Evolutionary conservation across 2,329 filamentous ascomycete genomes (phyloP).

Genomic region (Escovopsis sp.): DNA sequence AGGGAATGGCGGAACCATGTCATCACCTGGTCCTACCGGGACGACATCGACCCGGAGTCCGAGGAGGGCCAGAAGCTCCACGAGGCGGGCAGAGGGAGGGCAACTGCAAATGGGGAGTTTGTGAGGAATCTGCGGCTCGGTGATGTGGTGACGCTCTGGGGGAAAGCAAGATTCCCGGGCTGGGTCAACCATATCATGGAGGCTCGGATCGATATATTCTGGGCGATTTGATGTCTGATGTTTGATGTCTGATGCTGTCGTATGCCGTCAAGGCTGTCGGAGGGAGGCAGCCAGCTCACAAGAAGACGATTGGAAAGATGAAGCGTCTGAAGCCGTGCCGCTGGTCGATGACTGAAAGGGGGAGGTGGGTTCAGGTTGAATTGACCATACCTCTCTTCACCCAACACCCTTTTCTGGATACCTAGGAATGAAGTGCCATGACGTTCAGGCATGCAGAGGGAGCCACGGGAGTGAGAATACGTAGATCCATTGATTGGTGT

Average conservation of each 20-base stretch:
- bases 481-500: too few species aligned
- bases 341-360: too few species aligned
- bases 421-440: too few species aligned
- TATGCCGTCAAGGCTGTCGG: too few species aligned
- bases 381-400: too few species aligned
- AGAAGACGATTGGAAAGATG: too few species aligned
- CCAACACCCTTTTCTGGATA: too few species aligned
- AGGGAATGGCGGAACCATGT: constrained; percentile 23
- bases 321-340: too few species aligned
- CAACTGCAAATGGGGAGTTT: constrained; percentile 38
- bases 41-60: constrained; percentile 31
- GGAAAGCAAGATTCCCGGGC: constrained; percentile 36
- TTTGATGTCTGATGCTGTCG: neutral
- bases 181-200: constrained; percentile 39
- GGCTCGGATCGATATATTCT: constrained; percentile 42
- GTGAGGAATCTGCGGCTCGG: constrained; percentile 41
- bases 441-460: too few species aligned
- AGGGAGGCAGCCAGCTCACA: too few species aligned
- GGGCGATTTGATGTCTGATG: constrained; percentile 30
- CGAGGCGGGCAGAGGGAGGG: constrained; percentile 32
- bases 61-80: constrained; percentile 23
- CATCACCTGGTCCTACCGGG: constrained; percentile 39
- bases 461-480: too few species aligned
- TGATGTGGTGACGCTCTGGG: constrained; percentile 49
- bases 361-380: too few species aligned